These are phyloP conservation scores for Clavispora phyllophila DNA, from an alignment of 805 yeast genomes.

Conservation along the genomic window DNA sequence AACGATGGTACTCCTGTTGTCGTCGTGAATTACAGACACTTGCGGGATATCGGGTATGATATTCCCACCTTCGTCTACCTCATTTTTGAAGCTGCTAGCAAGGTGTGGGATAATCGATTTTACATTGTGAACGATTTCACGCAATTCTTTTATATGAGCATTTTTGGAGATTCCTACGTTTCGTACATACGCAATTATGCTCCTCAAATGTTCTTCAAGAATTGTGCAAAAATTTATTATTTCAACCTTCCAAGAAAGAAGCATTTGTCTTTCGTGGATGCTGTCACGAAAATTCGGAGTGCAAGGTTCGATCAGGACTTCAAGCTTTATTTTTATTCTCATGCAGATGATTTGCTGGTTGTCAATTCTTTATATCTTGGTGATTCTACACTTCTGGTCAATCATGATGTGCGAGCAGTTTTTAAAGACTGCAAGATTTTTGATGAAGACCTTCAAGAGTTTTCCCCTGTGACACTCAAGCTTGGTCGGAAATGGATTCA, in stretches of 20 bases:
- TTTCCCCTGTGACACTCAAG: constrained; percentile 56
- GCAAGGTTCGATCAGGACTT: constrained; percentile 14
- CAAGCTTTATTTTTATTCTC: constrained; percentile 28
- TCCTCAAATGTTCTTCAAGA: constrained; percentile 47
- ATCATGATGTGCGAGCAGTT: constrained; percentile 32
- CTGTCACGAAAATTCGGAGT: constrained; percentile 17
- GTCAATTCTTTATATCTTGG: constrained; percentile 33
- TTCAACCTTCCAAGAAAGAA: constrained; percentile 40
- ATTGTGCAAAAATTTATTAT: constrained; percentile 51
- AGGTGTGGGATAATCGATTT: constrained; percentile 66
- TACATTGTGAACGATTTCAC: constrained; percentile 67
- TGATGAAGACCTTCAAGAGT: constrained; percentile 22
- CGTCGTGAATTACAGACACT: constrained; percentile 41
- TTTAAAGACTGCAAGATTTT: constrained; percentile 23
- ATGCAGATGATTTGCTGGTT: constrained; percentile 28
- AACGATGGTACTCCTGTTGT: constrained; percentile 70
- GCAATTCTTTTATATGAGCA: constrained; percentile 37
- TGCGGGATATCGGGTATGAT: constrained; percentile 33
- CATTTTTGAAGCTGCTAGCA: constrained; percentile 58
- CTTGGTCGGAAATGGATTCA: constrained; percentile 70
- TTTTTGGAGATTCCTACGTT: constrained; percentile 25
- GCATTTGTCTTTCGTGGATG: constrained; percentile 17
- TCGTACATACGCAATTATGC: constrained; percentile 38
- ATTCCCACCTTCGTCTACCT: constrained; percentile 53
- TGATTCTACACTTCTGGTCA: constrained; percentile 28